phyloP scores from a whole-genome alignment of 192 early-diverging fungal genomes.

The Coemansia sp. region DNA sequence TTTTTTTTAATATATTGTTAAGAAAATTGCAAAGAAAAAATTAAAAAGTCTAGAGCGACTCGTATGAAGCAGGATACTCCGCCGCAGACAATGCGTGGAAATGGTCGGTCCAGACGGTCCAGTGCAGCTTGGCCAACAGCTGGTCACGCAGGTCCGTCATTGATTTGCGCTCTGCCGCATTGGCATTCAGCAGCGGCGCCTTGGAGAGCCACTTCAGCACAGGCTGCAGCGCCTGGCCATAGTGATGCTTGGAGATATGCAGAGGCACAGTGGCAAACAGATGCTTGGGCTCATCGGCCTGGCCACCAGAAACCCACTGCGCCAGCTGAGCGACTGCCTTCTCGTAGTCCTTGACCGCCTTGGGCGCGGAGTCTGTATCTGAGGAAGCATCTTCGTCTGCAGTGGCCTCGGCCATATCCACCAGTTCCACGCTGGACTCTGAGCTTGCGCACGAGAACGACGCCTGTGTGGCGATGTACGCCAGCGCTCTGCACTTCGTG shows the following conservation, averaged over 20 bases:
- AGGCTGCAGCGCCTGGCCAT: conserved; percentile 72
- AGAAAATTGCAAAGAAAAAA: not conserved
- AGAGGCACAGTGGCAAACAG: conserved; percentile 61
- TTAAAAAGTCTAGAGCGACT: conserved; percentile 11
- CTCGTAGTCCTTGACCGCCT: conserved; percentile 56
- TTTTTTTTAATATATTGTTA: not conserved
- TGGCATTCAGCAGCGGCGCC: conserved; percentile 53
- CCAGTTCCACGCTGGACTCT: conserved; percentile 46
- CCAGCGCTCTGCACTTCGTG: conserved; percentile 60
- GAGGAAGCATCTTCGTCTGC: conserved; percentile 5
- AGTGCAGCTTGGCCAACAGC: conserved; percentile 66
- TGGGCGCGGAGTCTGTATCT: not conserved
- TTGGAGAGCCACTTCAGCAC: conserved; percentile 73
- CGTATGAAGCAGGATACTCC: conserved; percentile 27
- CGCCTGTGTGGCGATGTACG: conserved; percentile 22
- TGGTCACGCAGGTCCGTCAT: conserved; percentile 58
- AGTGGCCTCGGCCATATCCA: conserved; percentile 38
- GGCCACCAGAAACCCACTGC: conserved; percentile 62
- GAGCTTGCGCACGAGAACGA: conserved; percentile 15
- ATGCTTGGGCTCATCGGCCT: conserved; percentile 57
- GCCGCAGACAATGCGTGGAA: conserved; percentile 22
- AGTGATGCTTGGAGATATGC: conserved; percentile 57
- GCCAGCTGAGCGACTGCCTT: conserved; percentile 58
- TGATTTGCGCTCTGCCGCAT: conserved; percentile 59
- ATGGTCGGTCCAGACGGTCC: conserved; percentile 70